Percentiles rank a stretch among this genome's conserved stretches.
Evolutionary conservation across 192 early-diverging fungal species (phyloP).

Genomic region (Phlyctochytrium arcticum): DNA sequence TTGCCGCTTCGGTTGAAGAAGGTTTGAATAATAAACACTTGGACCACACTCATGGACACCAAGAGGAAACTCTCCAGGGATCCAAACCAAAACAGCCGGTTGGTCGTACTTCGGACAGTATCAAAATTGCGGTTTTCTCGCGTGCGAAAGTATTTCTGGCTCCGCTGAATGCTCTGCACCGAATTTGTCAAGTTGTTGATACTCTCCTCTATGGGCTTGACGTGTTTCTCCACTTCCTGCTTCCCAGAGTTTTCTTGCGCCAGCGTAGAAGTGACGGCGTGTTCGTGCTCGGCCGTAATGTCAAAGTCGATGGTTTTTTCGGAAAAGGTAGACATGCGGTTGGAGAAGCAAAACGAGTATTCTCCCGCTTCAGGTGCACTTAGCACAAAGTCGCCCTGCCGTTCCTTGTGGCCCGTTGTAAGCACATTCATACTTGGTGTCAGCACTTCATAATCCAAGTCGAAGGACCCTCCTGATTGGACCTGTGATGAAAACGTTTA

Average conservation of each 20-base stretch:
- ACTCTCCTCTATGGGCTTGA: conserved; percentile 53
- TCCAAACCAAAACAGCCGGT: conserved; percentile 89
- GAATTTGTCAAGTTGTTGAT: conserved; percentile 50
- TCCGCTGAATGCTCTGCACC: conserved; percentile 67
- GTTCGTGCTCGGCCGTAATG: conserved; percentile 85
- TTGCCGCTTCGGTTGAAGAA: conserved; percentile 67
- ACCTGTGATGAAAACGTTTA: conserved; percentile 50
- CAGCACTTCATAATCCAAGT: conserved; percentile 88
- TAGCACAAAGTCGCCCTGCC: conserved; percentile 94
- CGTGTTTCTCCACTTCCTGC: conserved; percentile 39
- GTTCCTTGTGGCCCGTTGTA: conserved; percentile 77
- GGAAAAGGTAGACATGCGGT: conserved; percentile 88
- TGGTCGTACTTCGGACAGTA: conserved; percentile 84
- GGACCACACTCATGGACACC: conserved; percentile 78
- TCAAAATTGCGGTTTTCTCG: conserved; percentile 88
- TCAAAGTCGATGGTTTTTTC: conserved; percentile 95
- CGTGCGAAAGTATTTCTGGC: conserved; percentile 85
- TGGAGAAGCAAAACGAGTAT: conserved; percentile 96
- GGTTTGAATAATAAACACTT: conserved; percentile 89
- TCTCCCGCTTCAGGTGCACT: conserved; percentile 82
- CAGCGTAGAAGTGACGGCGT: not conserved
- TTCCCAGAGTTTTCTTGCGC: conserved; percentile 6
- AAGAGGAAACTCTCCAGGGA: conserved; percentile 71
- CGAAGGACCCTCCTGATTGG: conserved; percentile 94
- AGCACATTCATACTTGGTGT: conserved; percentile 68